phyloP scores from a whole-genome alignment of 257 asterid genomes.

The Eustoma russellianum region DNA sequence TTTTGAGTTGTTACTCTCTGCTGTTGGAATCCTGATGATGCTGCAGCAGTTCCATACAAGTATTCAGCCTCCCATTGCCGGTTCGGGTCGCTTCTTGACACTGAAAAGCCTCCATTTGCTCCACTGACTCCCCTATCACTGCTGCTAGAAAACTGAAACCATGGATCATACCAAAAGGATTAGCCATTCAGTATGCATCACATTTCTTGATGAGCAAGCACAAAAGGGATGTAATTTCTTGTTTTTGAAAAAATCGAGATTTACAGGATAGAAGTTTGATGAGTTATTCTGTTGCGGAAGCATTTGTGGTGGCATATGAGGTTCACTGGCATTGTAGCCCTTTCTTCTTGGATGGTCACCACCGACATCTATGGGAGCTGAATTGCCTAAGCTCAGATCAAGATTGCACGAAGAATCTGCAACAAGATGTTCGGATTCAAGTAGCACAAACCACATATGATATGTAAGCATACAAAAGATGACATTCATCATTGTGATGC shows the following conservation, averaged over 20 bases:
- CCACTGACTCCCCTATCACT: slow-evolving; percentile 25
- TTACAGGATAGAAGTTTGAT: slow-evolving; percentile 26
- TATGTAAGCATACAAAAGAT: not conserved
- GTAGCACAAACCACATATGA: not conserved
- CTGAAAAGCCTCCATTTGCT: slow-evolving; percentile 20
- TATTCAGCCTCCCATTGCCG: slow-evolving; percentile 32
- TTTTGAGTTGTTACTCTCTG: slow-evolving; percentile 36
- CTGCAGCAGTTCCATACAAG: slow-evolving; percentile 63
- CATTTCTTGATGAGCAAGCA: too few relatives aligned
- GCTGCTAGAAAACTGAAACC: slow-evolving; percentile 37
- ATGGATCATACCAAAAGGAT: not conserved
- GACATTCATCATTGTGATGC: not conserved
- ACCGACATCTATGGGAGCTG: slow-evolving; percentile 15
- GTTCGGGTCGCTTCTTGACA: slow-evolving; percentile 19
- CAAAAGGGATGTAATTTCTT: too few relatives aligned
- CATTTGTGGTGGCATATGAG: slow-evolving; percentile 27
- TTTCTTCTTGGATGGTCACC: slow-evolving; percentile 20
- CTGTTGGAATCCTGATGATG: slow-evolving; percentile 93
- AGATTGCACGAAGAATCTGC: slow-evolving; percentile 38
- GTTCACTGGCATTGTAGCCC: slow-evolving; percentile 26
- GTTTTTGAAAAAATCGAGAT: too few relatives aligned
- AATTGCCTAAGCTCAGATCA: slow-evolving; percentile 70
- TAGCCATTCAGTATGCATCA: not conserved
- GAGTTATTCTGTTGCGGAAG: slow-evolving; percentile 15
- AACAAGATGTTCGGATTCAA: not conserved